Conservation (phyloP, 2,329 filamentous ascomycete genomes). For the Colletotrichum melonis region DNA sequence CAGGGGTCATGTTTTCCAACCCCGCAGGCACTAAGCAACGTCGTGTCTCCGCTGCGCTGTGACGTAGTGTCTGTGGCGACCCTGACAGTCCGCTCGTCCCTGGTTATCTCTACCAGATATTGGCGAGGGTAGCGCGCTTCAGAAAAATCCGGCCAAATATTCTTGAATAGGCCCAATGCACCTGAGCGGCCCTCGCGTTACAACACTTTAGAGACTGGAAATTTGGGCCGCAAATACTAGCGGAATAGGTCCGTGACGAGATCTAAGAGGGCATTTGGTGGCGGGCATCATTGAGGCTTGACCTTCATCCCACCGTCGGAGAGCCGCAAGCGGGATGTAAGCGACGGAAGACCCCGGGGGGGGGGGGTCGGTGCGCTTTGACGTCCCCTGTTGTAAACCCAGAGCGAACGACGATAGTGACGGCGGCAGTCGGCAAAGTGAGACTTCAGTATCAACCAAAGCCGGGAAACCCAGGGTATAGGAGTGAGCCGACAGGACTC, state of each 20-base stretch:
- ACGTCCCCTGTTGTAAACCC: background rate
- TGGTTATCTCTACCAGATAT: background rate
- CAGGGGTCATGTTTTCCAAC: background rate
- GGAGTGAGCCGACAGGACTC: background rate
- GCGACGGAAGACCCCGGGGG: background rate
- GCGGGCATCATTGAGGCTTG: background rate
- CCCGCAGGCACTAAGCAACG: conserved; percentile 2
- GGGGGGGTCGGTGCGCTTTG: background rate
- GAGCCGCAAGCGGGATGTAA: background rate
- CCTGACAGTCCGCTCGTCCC: background rate
- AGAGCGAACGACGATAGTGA: background rate
- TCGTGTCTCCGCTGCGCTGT: background rate
- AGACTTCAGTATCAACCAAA: background rate
- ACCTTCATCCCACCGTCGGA: background rate
- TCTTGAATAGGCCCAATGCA: background rate
- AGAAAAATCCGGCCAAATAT: background rate
- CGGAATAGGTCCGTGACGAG: background rate
- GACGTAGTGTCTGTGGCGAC: conserved; percentile 19
- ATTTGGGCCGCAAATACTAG: background rate
- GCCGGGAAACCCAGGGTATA: background rate
- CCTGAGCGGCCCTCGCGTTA: background rate
- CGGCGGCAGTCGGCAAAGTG: background rate
- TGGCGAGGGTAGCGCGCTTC: conserved; percentile 11
- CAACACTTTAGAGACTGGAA: background rate
- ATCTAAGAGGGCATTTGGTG: background rate